Conservation (phyloP, 2,329 filamentous ascomycete genomes). For the Aspergillus arachidicola region DNA sequence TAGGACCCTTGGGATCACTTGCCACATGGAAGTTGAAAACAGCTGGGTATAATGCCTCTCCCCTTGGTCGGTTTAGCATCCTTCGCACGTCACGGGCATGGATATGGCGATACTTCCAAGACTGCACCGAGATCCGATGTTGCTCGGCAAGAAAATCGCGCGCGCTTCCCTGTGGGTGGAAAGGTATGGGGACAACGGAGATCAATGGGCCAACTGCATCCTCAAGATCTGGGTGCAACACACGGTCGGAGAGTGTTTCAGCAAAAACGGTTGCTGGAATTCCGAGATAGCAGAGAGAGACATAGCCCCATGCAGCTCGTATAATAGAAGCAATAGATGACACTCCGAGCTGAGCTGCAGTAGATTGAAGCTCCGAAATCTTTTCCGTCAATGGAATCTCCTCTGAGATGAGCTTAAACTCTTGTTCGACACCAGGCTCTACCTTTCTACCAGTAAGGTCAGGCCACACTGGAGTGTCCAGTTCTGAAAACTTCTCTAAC, state of each 20-base stretch:
- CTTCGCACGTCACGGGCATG: slow-evolving; percentile 34
- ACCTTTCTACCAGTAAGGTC: slow-evolving; percentile 28
- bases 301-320: slow-evolving; percentile 32
- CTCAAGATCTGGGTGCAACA: slow-evolving; percentile 30
- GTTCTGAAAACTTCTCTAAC: slow-evolving; percentile 25
- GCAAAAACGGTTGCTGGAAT: slow-evolving; percentile 31
- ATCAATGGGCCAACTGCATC: slow-evolving; percentile 35
- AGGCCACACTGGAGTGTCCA: slow-evolving; percentile 30
- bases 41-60: slow-evolving; percentile 34
- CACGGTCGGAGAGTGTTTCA: slow-evolving; percentile 36
- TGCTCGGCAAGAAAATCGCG: slow-evolving; percentile 30
- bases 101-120: slow-evolving; percentile 31
- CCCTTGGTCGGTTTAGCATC: slow-evolving; percentile 28
- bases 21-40: slow-evolving; percentile 36
- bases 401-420: slow-evolving; percentile 23
- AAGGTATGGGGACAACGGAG: slow-evolving; percentile 38
- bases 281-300: slow-evolving; percentile 32
- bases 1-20: not conserved
- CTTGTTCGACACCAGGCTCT: slow-evolving; percentile 13
- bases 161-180: slow-evolving; percentile 26
- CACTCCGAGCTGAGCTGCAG: slow-evolving; percentile 26
- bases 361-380: slow-evolving; percentile 20
- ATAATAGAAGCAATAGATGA: slow-evolving; percentile 34
- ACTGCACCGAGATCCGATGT: slow-evolving; percentile 26
- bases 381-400: slow-evolving; percentile 19